Evolutionary conservation across 176 grass and related monocot species (phyloP).

Genomic region (bread wheat (Triticum aestivum)): DNA sequence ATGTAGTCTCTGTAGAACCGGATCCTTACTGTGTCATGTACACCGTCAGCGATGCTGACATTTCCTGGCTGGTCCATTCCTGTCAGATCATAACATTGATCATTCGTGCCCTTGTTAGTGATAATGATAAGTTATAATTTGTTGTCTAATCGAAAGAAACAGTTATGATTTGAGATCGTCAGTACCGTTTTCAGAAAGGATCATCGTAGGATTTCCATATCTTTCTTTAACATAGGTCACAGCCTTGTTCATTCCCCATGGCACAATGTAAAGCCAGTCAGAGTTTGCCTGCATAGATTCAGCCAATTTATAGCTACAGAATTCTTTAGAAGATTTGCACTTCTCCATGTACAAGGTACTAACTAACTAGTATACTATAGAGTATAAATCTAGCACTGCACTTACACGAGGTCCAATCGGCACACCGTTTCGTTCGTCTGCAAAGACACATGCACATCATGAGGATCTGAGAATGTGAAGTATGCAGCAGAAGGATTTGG

Average conservation of each 20-base stretch:
- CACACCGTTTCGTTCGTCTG: slow-evolving; percentile 55
- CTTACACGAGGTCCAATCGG: slow-evolving; percentile 62
- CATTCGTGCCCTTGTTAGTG: neutral
- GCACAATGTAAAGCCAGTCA: slow-evolving; percentile 89
- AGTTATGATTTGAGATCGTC: neutral
- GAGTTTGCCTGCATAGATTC: slow-evolving; percentile 66
- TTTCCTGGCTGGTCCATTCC: slow-evolving; percentile 94
- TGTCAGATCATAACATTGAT: slow-evolving; percentile 26
- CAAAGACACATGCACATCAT: slow-evolving; percentile 15
- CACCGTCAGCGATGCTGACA: slow-evolving; percentile 55
- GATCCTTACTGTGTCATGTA: slow-evolving; percentile 71
- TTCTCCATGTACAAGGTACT: neutral
- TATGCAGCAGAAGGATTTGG: neutral
- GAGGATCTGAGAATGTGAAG: neutral
- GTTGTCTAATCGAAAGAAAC: neutral
- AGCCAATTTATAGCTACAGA: neutral
- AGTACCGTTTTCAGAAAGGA: slow-evolving; percentile 86
- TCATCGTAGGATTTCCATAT: slow-evolving; percentile 68
- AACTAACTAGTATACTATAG: no score
- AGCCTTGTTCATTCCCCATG: slow-evolving; percentile 89
- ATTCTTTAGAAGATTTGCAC: neutral
- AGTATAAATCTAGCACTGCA: neutral
- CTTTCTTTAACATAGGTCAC: slow-evolving; percentile 86
- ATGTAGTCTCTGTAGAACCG: slow-evolving; percentile 78
- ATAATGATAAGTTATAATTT: neutral